These are phyloP conservation scores for Ilyonectria robusta DNA, from an alignment of 2,329 filamentous ascomycete species.

Conservation along the genomic window DNA sequence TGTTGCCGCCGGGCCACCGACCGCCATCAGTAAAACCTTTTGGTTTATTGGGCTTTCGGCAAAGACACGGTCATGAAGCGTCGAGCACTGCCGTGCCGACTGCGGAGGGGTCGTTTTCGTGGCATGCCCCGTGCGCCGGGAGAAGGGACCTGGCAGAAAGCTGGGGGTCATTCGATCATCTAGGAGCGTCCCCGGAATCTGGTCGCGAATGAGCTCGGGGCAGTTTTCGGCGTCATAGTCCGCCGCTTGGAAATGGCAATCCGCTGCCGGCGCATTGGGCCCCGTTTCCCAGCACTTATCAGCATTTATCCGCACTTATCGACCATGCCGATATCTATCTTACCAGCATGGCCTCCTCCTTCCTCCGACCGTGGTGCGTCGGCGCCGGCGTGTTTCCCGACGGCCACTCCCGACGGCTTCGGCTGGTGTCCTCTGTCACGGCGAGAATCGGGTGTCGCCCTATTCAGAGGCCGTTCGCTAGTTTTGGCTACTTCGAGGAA, in stretches of 20 bases:
- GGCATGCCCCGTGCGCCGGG: slow-evolving; percentile 26
- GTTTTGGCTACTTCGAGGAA: slow-evolving; percentile 15
- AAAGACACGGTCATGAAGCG: background rate
- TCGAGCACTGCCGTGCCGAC: slow-evolving; percentile 15
- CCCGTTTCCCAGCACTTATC: slow-evolving; percentile 5
- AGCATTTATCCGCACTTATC: slow-evolving; percentile 1
- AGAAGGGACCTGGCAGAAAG: slow-evolving; percentile 16
- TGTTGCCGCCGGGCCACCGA: slow-evolving; percentile 30
- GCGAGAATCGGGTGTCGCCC: slow-evolving; percentile 35
- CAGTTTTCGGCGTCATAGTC: slow-evolving; percentile 32
- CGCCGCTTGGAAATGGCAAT: slow-evolving; percentile 39
- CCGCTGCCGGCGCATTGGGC: slow-evolving; percentile 39
- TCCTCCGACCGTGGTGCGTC: background rate
- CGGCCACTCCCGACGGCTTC: slow-evolving; percentile 27
- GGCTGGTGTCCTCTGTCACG: slow-evolving; percentile 14
- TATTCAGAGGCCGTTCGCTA: slow-evolving; percentile 14
- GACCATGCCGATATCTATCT: slow-evolving; percentile 19
- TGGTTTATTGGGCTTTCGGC: slow-evolving; percentile 40
- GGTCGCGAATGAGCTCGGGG: slow-evolving; percentile 40
- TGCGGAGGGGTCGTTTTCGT: slow-evolving; percentile 3
- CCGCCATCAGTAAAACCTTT: slow-evolving; percentile 45
- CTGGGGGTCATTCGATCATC: slow-evolving; percentile 39
- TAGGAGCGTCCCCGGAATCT: slow-evolving; percentile 42
- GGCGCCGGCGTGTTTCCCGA: slow-evolving; percentile 19
- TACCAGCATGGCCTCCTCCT: slow-evolving; percentile 16